These are phyloP conservation scores for Citrus trifoliata DNA, from an alignment of 345 rosid genomes.

Conservation along the genomic window DNA sequence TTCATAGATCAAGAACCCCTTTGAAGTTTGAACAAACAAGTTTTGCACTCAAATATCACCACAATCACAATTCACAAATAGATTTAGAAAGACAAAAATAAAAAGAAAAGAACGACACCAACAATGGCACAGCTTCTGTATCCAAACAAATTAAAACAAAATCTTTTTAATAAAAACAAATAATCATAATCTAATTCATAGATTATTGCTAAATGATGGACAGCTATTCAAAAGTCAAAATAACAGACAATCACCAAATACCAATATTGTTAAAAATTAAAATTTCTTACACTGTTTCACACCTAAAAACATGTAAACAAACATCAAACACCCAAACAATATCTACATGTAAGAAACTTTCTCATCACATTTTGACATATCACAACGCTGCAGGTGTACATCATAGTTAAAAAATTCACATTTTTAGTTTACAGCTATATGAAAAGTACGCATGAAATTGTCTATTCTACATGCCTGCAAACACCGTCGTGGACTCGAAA, in stretches of 20 bases:
- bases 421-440: too few species aligned
- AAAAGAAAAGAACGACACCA: background rate
- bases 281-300: background rate
- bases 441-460: too few species aligned
- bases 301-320: background rate
- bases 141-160: background rate
- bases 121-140: background rate
- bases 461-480: too few species aligned
- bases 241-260: background rate
- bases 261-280: background rate
- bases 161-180: too few species aligned
- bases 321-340: too few species aligned
- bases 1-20: background rate
- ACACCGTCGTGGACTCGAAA: too few species aligned
- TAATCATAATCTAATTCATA: too few species aligned
- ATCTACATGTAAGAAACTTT: too few species aligned
- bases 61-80: background rate
- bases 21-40: background rate
- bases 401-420: too few species aligned
- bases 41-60: background rate
- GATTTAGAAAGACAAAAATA: background rate
- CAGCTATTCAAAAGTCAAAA: background rate
- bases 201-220: background rate
- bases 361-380: too few species aligned
- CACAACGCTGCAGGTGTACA: too few species aligned